Percentiles rank a stretch among this genome's conserved stretches.
Evolutionary conservation across 2,329 filamentous ascomycete species (phyloP).

Genomic region (Neofusicoccum parvum): DNA sequence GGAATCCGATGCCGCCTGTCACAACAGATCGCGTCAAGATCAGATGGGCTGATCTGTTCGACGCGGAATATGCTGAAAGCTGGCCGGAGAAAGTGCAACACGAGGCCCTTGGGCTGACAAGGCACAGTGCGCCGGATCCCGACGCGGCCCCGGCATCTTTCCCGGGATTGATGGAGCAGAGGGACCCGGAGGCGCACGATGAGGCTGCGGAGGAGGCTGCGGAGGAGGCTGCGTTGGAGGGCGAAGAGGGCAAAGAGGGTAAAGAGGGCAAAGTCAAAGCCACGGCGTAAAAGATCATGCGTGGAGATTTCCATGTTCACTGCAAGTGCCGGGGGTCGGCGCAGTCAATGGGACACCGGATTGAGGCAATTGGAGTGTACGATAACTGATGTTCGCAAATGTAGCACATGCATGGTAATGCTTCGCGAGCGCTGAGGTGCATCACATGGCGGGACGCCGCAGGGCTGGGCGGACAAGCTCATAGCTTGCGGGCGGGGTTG

Average conservation of each 20-base stretch:
- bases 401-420: not conserved
- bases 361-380: not conserved
- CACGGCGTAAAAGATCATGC: not conserved
- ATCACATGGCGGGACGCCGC: not conserved
- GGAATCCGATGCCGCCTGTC: conserved; percentile 25
- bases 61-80: conserved; percentile 31
- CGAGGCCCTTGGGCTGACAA: conserved; percentile 20
- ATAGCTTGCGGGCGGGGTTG: too few relatives aligned
- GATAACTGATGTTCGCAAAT: not conserved
- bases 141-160: not conserved
- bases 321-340: too few relatives aligned
- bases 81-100: conserved; percentile 28
- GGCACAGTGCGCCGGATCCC: conserved; percentile 2
- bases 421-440: not conserved
- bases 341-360: not conserved
- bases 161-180: not conserved
- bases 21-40: conserved; percentile 32
- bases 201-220: not conserved
- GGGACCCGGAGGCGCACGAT: not conserved
- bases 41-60: conserved; percentile 37
- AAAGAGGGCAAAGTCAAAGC: not conserved
- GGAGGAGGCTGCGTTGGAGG: not conserved
- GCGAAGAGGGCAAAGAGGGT: not conserved
- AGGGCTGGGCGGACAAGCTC: too few relatives aligned
- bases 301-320: too few relatives aligned